Percentiles rank a stretch among this genome's conserved stretches.
Conservation (phyloP, 1,139 yeast genomes). For the Kodamaea fungicola region DNA sequence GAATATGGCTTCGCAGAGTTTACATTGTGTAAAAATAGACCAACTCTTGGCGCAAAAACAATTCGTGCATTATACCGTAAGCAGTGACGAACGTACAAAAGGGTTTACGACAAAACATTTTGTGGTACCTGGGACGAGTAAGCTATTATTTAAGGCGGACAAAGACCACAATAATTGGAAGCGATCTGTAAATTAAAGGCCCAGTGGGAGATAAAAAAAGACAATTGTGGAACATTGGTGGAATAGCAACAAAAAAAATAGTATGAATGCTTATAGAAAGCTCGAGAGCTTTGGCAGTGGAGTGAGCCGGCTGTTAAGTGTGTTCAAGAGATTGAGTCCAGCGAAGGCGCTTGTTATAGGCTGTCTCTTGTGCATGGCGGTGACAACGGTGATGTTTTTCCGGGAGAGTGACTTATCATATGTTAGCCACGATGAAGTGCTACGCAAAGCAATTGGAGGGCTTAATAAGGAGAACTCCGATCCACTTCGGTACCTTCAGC, state of each 20-base stretch:
- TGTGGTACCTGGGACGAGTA: background rate
- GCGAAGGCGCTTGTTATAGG: conserved; percentile 1
- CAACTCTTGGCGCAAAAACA: conserved; percentile 1
- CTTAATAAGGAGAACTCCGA: conserved; percentile 5
- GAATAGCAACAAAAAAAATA: too few species aligned
- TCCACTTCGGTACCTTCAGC: conserved; percentile 7
- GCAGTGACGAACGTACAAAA: background rate
- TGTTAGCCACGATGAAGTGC: conserved; percentile 4
- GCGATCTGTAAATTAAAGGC: too few species aligned
- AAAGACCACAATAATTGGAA: too few species aligned
- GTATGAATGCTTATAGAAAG: too few species aligned
- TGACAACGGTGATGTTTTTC: background rate
- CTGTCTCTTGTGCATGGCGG: background rate
- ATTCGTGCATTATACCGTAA: background rate
- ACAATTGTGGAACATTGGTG: too few species aligned
- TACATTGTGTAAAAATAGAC: too few species aligned
- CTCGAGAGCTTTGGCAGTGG: too few species aligned
- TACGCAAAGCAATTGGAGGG: conserved; percentile 3
- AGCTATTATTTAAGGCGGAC: background rate
- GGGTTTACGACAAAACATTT: background rate
- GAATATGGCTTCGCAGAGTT: too few species aligned
- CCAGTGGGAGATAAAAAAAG: too few species aligned
- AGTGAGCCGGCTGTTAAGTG: background rate
- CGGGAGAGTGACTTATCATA: background rate
- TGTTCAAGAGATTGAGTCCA: conserved; percentile 2